Evolutionary conservation across 2,329 filamentous ascomycete species (phyloP), one percentile per base, ranked within the genome.

Genomic region (Diaporthe vaccinii): DNA sequence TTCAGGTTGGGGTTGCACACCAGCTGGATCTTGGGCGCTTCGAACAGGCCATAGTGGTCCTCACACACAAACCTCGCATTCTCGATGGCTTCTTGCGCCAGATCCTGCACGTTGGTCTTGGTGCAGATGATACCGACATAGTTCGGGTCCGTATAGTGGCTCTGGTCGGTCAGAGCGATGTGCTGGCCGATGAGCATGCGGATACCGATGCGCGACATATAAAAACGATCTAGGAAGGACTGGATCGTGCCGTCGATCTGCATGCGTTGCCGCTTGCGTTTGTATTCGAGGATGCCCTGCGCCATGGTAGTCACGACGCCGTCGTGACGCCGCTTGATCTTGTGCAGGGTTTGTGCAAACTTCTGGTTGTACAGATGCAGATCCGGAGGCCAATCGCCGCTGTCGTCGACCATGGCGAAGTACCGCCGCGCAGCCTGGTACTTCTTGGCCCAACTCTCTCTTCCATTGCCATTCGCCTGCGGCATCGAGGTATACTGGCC

Each of bases 111-210:
- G 80, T 98, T 99, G 36, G 97, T 98, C 87, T 97, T 98, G 76
- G 97, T 99, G 88, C 97, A 99, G 82, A 99, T 99, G 79, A 99
- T 98, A 78, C 97, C 97, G 79, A 99, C 97, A 82, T 99, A 98
- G 77, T 95, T 94, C 51, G 95, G 95, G 84, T 98, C 96, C 77
- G 93, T 92, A 79, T 95, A 92, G 80, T 97, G 93, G 80, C 93
- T 94, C 85, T 98, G 96, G 84, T 98, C 96, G 8, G 96, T 98
- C 75, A 99, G 89, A 76, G 97, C 97, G 81, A 99, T 98, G 87
- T 99, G 97, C 84, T 99, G 97, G 72, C 97, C 97, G 80, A 99
- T 98, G 69, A 99, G 92, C 97, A 99, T 99, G 80, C 97, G 94
- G 80, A 99, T 99, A 78, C 97, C 97, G 82, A 99, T 99, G 77